Percentiles rank a stretch among this genome's conserved stretches.
These are phyloP conservation scores for Backusella tuberculispora DNA, from an alignment of 192 early-diverging fungal species.

Conservation along the genomic window DNA sequence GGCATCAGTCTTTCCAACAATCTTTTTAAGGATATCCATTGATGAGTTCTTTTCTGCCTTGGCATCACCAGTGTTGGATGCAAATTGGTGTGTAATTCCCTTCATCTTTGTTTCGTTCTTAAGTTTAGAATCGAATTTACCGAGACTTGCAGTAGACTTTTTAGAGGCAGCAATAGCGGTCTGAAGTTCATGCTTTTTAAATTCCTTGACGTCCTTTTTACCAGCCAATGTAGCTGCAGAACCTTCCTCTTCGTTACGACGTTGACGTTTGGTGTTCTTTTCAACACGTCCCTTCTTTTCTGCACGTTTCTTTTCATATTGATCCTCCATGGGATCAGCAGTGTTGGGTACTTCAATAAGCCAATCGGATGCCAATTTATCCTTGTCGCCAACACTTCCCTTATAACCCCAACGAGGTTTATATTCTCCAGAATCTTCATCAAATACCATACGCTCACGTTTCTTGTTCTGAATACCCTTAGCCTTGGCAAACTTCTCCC, in stretches of 20 bases:
- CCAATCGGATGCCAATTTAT: slow-evolving; percentile 75
- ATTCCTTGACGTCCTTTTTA: slow-evolving; percentile 58
- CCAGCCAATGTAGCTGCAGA: slow-evolving; percentile 56
- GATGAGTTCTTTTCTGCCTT: slow-evolving; percentile 72
- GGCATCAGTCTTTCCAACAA: slow-evolving; percentile 58
- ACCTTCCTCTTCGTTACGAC: slow-evolving; percentile 85
- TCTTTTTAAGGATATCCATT: slow-evolving; percentile 71
- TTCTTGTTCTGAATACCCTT: slow-evolving; percentile 94
- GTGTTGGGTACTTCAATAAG: slow-evolving; percentile 87
- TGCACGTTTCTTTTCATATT: slow-evolving; percentile 73
- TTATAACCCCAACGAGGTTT: slow-evolving; percentile 91
- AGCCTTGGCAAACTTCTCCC: slow-evolving; percentile 97
- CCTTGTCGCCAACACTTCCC: slow-evolving; percentile 66
- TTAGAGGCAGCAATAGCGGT: slow-evolving; percentile 77
- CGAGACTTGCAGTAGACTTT: slow-evolving; percentile 86
- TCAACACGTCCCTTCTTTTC: slow-evolving; percentile 89
- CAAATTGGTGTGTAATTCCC: slow-evolving; percentile 73
- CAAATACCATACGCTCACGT: slow-evolving; percentile 80
- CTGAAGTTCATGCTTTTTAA: slow-evolving; percentile 77
- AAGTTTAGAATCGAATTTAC: slow-evolving; percentile 87
- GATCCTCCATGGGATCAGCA: slow-evolving; percentile 86
- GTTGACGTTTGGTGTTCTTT: slow-evolving; percentile 87
- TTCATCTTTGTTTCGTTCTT: slow-evolving; percentile 86
- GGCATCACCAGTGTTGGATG: slow-evolving; percentile 60
- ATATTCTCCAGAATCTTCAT: slow-evolving; percentile 84